A percentile compares a stretch with the other conserved stretches of the same genome.
Conservation (phyloP, 371 early-diverging fungal genomes). For the Globomyces sp. region DNA sequence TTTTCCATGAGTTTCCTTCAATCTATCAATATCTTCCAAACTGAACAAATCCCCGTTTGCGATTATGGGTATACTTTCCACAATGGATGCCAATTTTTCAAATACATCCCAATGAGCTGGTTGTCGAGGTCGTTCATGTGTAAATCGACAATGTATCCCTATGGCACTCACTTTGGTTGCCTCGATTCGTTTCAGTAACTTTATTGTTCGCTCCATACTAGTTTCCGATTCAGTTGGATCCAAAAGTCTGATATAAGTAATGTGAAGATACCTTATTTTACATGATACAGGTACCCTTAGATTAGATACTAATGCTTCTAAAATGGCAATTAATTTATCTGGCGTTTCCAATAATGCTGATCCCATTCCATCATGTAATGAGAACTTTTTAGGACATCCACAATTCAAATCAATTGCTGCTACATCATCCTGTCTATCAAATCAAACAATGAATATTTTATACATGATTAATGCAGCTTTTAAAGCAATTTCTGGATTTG, state of each 20-base stretch:
- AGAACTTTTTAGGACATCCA: slow-evolving; percentile 95
- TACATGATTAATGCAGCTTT: slow-evolving; percentile 83
- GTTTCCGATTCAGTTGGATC: slow-evolving; percentile 19
- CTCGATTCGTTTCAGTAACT: slow-evolving; percentile 76
- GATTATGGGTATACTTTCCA: slow-evolving; percentile 74
- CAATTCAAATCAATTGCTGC: slow-evolving; percentile 93
- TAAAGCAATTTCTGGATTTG: slow-evolving; percentile 82
- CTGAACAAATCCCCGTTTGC: slow-evolving; percentile 89
- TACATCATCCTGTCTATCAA: slow-evolving; percentile 73
- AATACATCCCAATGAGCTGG: slow-evolving; percentile 88
- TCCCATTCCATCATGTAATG: slow-evolving; percentile 94
- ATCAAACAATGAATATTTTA: slow-evolving; percentile 16
- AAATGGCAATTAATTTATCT: slow-evolving; percentile 75
- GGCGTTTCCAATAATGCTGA: slow-evolving; percentile 86
- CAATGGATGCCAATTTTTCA: slow-evolving; percentile 60
- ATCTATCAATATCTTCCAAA: slow-evolving; percentile 58
- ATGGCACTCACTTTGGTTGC: slow-evolving; percentile 85
- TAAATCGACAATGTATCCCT: slow-evolving; percentile 82
- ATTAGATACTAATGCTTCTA: slow-evolving; percentile 71
- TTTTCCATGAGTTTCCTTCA: slow-evolving; percentile 34
- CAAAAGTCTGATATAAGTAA: slow-evolving; percentile 33
- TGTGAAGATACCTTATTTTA: slow-evolving; percentile 23
- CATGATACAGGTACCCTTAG: slow-evolving; percentile 61
- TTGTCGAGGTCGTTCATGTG: slow-evolving; percentile 69
- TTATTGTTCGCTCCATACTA: slow-evolving; percentile 73